Conservation (phyloP, 768 basidiomycete genomes). For the Macrolepiota fuliginosa region DNA sequence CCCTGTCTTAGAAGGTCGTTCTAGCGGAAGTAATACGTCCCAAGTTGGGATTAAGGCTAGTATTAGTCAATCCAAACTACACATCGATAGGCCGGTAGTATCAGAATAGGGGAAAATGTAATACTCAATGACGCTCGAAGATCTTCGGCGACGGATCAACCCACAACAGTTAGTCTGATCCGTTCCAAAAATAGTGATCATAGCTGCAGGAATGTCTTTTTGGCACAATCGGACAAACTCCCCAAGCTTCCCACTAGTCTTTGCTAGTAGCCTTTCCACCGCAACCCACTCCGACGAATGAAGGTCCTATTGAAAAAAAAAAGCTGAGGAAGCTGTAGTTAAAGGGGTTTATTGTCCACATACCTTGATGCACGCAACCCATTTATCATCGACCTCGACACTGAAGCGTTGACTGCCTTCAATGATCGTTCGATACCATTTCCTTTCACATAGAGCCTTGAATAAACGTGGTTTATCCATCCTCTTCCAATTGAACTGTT, state of each 20-base stretch:
- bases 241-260: background rate
- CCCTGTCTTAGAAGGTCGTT: too few relatives aligned
- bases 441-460: background rate
- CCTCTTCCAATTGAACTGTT: background rate
- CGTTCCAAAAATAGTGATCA: conserved; percentile 1
- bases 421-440: background rate
- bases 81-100: background rate
- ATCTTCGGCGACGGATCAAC: background rate
- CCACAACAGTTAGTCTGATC: conserved; percentile 3
- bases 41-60: background rate
- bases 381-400: background rate
- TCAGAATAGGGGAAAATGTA: conserved; percentile 5
- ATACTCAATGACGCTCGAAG: background rate
- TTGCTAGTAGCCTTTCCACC: background rate
- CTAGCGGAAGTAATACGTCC: too few relatives aligned
- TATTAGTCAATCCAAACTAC: background rate
- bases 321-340: background rate
- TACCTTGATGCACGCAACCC: background rate
- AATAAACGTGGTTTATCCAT: background rate
- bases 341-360: background rate
- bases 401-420: background rate
- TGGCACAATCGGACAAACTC: background rate
- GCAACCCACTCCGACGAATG: background rate
- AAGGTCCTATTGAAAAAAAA: background rate
- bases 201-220: background rate